phyloP scores from a whole-genome alignment of 805 yeast species.

The Candida silvicultrix region DNA sequence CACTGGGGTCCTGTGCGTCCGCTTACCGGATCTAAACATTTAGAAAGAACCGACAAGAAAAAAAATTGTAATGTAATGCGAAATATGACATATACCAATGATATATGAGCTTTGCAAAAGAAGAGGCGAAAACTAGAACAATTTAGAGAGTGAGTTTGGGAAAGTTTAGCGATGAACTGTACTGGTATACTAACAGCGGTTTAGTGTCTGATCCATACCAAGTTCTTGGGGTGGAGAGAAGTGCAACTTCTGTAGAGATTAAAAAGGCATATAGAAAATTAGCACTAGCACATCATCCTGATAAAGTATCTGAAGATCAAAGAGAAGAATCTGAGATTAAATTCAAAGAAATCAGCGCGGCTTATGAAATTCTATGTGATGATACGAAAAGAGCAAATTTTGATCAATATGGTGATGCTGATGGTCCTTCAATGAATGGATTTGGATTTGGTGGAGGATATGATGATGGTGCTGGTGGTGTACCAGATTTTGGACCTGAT shows the following conservation, averaged over 20 bases:
- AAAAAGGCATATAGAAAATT: conserved; percentile 79
- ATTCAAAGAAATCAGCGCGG: conserved; percentile 81
- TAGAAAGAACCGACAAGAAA: too few relatives aligned
- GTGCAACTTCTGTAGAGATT: conserved; percentile 68
- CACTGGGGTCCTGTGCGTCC: too few relatives aligned
- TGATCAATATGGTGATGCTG: conserved; percentile 46
- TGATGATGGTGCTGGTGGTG: conserved; percentile 31
- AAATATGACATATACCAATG: too few relatives aligned
- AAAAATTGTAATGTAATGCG: too few relatives aligned
- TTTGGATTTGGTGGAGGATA: conserved; percentile 27
- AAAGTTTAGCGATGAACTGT: too few relatives aligned
- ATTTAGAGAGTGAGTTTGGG: not conserved
- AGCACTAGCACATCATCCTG: conserved; percentile 85
- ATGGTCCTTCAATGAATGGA: conserved; percentile 24
- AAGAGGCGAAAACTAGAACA: too few relatives aligned
- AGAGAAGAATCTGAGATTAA: conserved; percentile 66
- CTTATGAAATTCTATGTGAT: conserved; percentile 78
- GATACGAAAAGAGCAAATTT: conserved; percentile 54
- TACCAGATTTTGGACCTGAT: conserved; percentile 52
- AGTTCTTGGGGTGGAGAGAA: conserved; percentile 58
- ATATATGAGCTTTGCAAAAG: too few relatives aligned
- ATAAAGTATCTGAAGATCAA: conserved; percentile 66
- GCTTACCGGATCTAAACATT: too few relatives aligned
- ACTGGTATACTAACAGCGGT: too few relatives aligned
- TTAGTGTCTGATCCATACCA: conserved; percentile 39